These are phyloP conservation scores for Babesia gibsoni DNA, from an alignment of 169 alveolate genomes.

Conservation along the genomic window DNA sequence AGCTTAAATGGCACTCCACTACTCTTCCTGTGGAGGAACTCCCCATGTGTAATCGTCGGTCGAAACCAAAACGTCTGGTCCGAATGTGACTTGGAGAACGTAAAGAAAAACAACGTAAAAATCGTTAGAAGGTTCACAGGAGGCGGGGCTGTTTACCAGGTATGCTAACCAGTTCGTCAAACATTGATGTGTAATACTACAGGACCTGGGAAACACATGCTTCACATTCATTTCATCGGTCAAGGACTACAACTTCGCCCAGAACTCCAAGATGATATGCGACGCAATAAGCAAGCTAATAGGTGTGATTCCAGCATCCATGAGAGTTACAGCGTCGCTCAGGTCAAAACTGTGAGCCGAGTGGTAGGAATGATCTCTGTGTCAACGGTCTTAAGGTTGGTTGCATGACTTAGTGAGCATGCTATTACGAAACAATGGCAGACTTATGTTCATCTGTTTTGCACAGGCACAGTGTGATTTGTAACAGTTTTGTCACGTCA, in stretches of 20 bases:
- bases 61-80: slow-evolving; percentile 91
- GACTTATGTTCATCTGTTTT: no score
- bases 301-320: background rate
- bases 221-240: slow-evolving; percentile 82
- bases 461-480: background rate
- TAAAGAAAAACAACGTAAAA: slow-evolving; percentile 80
- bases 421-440: no score
- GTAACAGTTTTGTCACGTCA: background rate
- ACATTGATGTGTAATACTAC: background rate
- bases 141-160: slow-evolving; percentile 96
- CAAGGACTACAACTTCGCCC: slow-evolving; percentile 67
- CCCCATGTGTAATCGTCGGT: slow-evolving; percentile 89
- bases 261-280: slow-evolving; percentile 75
- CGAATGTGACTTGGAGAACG: slow-evolving; percentile 86
- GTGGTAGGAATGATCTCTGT: slow-evolving; percentile 89
- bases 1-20: slow-evolving; percentile 70
- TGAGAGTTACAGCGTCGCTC: background rate
- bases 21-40: slow-evolving; percentile 89
- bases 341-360: slow-evolving; percentile 72
- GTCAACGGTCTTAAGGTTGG: slow-evolving; percentile 76
- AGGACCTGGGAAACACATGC: slow-evolving; percentile 85
- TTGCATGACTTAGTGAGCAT: no score
- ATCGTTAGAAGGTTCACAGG: slow-evolving; percentile 92
- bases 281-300: slow-evolving; percentile 72
- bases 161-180: background rate